Evolutionary conservation across 2,329 filamentous ascomycete species (phyloP), one percentile per base, ranked within the genome.

Genomic region (Cladosporium sp.): DNA sequence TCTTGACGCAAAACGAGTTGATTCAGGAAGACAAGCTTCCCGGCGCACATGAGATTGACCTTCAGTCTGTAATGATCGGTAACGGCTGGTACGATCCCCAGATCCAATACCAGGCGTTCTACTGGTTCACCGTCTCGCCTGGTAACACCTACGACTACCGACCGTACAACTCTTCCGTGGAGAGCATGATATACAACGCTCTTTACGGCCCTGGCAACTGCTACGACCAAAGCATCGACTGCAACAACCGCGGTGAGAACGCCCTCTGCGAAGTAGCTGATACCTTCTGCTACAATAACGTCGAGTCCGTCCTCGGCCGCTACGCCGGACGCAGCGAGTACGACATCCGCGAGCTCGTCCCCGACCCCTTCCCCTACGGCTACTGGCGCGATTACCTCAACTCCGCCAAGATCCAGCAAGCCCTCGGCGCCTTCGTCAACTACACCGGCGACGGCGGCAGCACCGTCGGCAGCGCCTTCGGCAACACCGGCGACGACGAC

Each of bases 191-290:
- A 66, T 80, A 80, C 70, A 81, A 83, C 67, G 78, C 77, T 58
- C 63, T 84, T 32, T 84, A 82, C 61, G 81, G 81, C 1, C 61
- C 71, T 2, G 81, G 81, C 32, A 83, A 84, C 64, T 85, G 82
- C 64, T 65, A 79, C 22, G 80, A 84, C 60, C 73, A 74, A 52
- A 75, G 78, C n/a, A 68, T 73, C 10, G 70, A 78, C 55, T 85
- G 82, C 72, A 75, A 77, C 55, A 70, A 70, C 1, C 73, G 71
- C 4, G 78, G 78, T 0, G 66, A 72, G 44, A 72, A 82, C 59
- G 65, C 70, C 4, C 65, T 81, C 43, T 85, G 82, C 68, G 61
- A 65, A 1, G 63, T 68, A 2, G 80, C 82, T 2, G 80, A 83
- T 63, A 68, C 66, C 53, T 83, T 81, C 65, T 85, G 81, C 67